These are phyloP conservation scores for Senna tora DNA, from an alignment of 306 rosid species.

Conservation along the genomic window DNA sequence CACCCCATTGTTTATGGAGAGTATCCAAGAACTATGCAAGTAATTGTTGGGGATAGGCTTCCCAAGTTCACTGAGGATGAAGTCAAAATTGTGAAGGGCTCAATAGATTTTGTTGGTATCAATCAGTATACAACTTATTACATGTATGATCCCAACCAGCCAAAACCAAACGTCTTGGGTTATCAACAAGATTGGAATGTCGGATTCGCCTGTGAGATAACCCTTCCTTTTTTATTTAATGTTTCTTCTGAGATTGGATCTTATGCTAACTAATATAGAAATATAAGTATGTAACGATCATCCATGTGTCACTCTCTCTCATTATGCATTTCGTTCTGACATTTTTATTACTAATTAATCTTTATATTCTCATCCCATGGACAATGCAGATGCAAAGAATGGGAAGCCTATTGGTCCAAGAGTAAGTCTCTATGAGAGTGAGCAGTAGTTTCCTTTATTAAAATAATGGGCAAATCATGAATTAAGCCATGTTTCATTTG, in stretches of 20 bases:
- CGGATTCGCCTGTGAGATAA: slow-evolving; percentile 59
- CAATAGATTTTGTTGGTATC: slow-evolving; percentile 62
- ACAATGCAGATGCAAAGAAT: slow-evolving; percentile 55
- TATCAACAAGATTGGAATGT: slow-evolving; percentile 70
- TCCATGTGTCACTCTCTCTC: too few species aligned
- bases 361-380: background rate
- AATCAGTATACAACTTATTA: slow-evolving; percentile 63
- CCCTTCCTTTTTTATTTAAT: slow-evolving; percentile 7
- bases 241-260: too few species aligned
- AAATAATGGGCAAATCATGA: background rate
- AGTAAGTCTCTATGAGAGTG: slow-evolving; percentile 42
- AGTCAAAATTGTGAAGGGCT: slow-evolving; percentile 63
- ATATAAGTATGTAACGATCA: too few species aligned
- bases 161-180: slow-evolving; percentile 42
- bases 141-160: slow-evolving; percentile 45
- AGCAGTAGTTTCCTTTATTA: background rate
- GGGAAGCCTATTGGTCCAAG: slow-evolving; percentile 64
- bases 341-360: too few species aligned
- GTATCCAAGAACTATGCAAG: slow-evolving; percentile 65
- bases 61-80: slow-evolving; percentile 64
- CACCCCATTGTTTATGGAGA: slow-evolving; percentile 71
- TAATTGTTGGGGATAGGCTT: slow-evolving; percentile 58
- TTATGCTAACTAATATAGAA: too few species aligned
- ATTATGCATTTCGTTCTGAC: too few species aligned
- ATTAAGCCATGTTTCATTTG: background rate